Base-by-base conservation (phyloP, 2,329 filamentous ascomycete species). In the Dryadomyces sulphureus region DNA sequence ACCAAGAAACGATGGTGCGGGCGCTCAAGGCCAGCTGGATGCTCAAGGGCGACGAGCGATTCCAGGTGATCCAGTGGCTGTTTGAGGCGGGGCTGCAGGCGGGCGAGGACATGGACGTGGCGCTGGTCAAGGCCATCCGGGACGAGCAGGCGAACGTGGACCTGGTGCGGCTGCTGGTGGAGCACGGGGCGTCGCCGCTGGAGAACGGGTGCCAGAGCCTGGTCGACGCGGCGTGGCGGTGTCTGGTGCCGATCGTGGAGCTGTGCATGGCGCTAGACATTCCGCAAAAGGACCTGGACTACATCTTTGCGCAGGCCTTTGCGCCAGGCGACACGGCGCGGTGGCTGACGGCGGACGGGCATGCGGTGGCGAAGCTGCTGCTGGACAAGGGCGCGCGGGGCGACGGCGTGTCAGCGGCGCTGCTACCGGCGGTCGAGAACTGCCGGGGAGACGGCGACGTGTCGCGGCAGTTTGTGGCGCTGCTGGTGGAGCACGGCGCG, bases 21-120 rank as follows among this genome's bases (percentile, higher is more conserved):
- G 67, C 72, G 0, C 60, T 78, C n/a, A 70, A 75, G 52, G 68
- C 72, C 1, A 69, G 65, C 49, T 73, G 71, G 68, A 67, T 65
- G 38, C 58, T 77, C 11, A 66, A 62, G 40, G 62, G 62, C 20
- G 69, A 70, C 17, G 67, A 62, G 7, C 63, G 74, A 20, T 67
- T 68, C 48, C 62, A 63, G 7, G 61, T 76, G 14, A 60, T 73
- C 24, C 56, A 62, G 14, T 69, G 69, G 62, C 59, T 78, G 4
- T 68, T 77, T 48, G 62, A 65, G 20, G 73, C 71, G 1, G 72
- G 71, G 0, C 59, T 75, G 42, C 58, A 64, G 0, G 60, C 63
- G 0, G 65, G 63, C 0, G 68, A 69, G n/a, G 67, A 73, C 16
- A 56, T 77, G 0, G 65, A 77, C 50, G 62, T 67, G 7, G 63